Evolutionary conservation across 352 stramenopile species (phyloP).

Genomic region (Globisporangium canariense): DNA sequence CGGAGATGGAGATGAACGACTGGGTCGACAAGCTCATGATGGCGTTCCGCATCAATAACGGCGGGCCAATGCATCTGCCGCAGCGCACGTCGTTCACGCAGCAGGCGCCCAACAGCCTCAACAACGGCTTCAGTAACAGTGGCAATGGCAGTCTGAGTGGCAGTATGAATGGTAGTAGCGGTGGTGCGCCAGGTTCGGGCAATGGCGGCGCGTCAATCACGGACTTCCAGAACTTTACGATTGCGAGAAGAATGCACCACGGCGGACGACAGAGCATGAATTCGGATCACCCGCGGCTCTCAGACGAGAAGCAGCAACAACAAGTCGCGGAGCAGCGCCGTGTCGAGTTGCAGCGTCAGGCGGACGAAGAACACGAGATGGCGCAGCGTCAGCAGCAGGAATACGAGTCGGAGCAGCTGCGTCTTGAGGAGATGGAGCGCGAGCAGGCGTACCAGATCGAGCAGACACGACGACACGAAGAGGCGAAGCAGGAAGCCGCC

Average conservation of each 20-base stretch:
- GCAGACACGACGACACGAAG: slow-evolving; percentile 18
- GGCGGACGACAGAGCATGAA: slow-evolving; percentile 46
- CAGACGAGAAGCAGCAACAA: slow-evolving; percentile 28
- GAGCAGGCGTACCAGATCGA: slow-evolving; percentile 18
- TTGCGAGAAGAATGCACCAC: slow-evolving; percentile 31
- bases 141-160: not conserved
- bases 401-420: slow-evolving; percentile 9
- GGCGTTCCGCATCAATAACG: slow-evolving; percentile 56
- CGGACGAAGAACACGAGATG: slow-evolving; percentile 18
- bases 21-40: slow-evolving; percentile 77
- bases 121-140: not conserved
- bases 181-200: not conserved
- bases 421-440: slow-evolving; percentile 13
- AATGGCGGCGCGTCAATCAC: slow-evolving; percentile 35
- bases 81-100: slow-evolving; percentile 16
- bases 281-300: slow-evolving; percentile 28
- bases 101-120: slow-evolving; percentile 10
- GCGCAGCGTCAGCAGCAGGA: slow-evolving; percentile 7
- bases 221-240: slow-evolving; percentile 82
- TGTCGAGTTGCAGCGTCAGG: slow-evolving; percentile 24
- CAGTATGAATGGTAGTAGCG: not conserved
- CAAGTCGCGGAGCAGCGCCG: slow-evolving; percentile 18
- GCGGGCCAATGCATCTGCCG: slow-evolving; percentile 27
- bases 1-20: slow-evolving; percentile 85
- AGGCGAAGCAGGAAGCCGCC: slow-evolving; percentile 20